phyloP scores from a whole-genome alignment of 2,329 filamentous ascomycete genomes.

The Aspergillus cejpii region DNA sequence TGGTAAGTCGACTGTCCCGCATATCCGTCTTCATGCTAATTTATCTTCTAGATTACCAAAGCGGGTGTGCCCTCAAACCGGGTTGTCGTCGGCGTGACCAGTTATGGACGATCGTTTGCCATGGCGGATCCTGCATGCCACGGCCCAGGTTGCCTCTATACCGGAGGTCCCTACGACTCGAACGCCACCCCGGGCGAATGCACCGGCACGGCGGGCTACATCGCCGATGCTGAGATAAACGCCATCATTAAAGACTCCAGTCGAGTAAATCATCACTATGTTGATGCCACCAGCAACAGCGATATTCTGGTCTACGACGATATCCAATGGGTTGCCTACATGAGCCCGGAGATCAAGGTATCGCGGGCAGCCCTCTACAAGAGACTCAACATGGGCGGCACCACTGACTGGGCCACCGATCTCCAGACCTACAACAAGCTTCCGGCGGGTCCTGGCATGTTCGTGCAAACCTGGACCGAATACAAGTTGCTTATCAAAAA shows the following conservation, averaged over 20 bases:
- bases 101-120: conserved; percentile 35
- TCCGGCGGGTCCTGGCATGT: too few relatives aligned
- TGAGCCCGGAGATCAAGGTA: conserved; percentile 22
- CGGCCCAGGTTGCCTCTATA: conserved; percentile 29
- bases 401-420: conserved; percentile 32
- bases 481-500: neutral
- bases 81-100: conserved; percentile 30
- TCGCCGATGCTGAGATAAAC: conserved; percentile 38
- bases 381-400: conserved; percentile 24
- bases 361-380: conserved; percentile 17
- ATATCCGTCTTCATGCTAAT: too few relatives aligned
- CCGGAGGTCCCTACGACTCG: conserved; percentile 24
- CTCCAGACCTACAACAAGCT: conserved; percentile 12
- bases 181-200: conserved; percentile 30
- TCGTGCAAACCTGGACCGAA: neutral
- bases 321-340: conserved; percentile 32
- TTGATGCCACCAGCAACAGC: conserved; percentile 13
- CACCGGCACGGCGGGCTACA: conserved; percentile 37
- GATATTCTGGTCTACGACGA: conserved; percentile 30
- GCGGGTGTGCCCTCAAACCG: conserved; percentile 33
- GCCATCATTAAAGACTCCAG: conserved; percentile 13
- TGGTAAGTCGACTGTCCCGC: too few relatives aligned
- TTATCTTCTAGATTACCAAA: conserved; percentile 34
- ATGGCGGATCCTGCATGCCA: conserved; percentile 30
- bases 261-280: conserved; percentile 1